Base-by-base conservation (phyloP, 2,329 filamentous ascomycete species). In the Aspergillus sp. region DNA sequence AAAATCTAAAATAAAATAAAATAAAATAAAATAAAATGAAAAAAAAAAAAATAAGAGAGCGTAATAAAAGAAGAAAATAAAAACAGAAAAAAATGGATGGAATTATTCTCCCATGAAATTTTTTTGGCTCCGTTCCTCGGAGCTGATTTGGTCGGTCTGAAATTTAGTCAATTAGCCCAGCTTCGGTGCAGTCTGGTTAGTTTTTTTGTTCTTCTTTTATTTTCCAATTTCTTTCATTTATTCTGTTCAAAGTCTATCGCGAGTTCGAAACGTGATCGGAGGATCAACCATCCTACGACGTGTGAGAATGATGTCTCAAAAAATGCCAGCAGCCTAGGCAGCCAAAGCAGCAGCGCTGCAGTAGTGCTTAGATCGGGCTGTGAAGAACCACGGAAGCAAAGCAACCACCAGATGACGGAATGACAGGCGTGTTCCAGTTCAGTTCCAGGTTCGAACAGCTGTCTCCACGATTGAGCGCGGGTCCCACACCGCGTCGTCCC, bases 391-490 rank as follows among this genome's bases (percentile, higher is more conserved):
- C 45, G 36, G 45, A 57, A 57, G 47, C 47, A 57, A 21, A 15
- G 28, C 39, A 32, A 21, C 39, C 45, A 55, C 30, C 45, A 55
- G 60, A 58, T 58, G 47, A 57, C 47, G 55, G 59, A 36, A 56
- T 63, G 59, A 61, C 61, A 63, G 61, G 58, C 55, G 60, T 56
- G 61, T 57, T 58, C 50, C 41, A 45, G 41, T 45, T 21, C 41
- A 23, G 60, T 58, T 61, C 58, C 61, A 61, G 49, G 59, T 57
- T 57, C 59, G 59, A 61, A 61, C 55, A 64, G 60, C 50, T 62
- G 62, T 60, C 63, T 65, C 63, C 63, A 64, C 63, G 63, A 60
- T 59, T 60, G 39, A 51, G 45, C 43, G 38, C 58, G 58, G 60
- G 63, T 59, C 63, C 63, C 63, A 65, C 63, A 52, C 25, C 39